Percentiles rank a stretch among this genome's conserved stretches.
Evolutionary conservation across 2,329 filamentous ascomycete species (phyloP).

Genomic region (Botrytis hyacinthi): DNA sequence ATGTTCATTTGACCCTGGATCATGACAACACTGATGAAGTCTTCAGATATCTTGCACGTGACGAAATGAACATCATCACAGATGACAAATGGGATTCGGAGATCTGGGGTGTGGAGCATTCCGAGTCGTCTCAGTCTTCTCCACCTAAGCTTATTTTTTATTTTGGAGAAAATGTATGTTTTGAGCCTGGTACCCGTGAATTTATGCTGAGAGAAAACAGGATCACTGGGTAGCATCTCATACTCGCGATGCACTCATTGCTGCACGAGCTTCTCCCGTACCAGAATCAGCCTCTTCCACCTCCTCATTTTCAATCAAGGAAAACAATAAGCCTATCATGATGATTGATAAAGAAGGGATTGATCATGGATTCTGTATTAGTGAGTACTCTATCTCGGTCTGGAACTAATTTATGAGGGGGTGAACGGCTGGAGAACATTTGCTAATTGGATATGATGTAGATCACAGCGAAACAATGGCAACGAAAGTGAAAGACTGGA

Average conservation of each 20-base stretch:
- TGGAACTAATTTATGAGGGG: rapidly evolving
- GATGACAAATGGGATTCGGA: conserved; percentile 60
- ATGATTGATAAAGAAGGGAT: conserved; percentile 54
- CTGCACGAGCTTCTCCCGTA: conserved; percentile 40
- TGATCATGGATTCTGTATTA: conserved; percentile 61
- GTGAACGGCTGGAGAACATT: background rate
- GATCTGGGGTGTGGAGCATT: conserved; percentile 52
- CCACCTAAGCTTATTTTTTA: conserved; percentile 56
- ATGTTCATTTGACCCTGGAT: background rate
- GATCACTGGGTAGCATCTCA: conserved; percentile 63
- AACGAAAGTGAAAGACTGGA: conserved; percentile 46
- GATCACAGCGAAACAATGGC: conserved; percentile 51
- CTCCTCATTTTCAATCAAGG: conserved; percentile 27
- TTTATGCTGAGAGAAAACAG: conserved; percentile 21
- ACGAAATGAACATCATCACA: conserved; percentile 58
- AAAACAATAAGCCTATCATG: conserved; percentile 9
- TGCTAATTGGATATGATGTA: conserved; percentile 26
- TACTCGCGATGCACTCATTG: conserved; percentile 56
- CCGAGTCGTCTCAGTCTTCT: conserved; percentile 23
- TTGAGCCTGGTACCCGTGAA: background rate
- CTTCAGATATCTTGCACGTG: conserved; percentile 50
- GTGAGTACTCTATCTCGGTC: conserved; percentile 40
- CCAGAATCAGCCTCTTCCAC: conserved; percentile 36
- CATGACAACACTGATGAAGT: conserved; percentile 12
- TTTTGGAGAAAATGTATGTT: conserved; percentile 49